Evolutionary conservation across 495 filamentous ascomycete genomes (phyloP).

Genomic region (Bombardia bombarda): DNA sequence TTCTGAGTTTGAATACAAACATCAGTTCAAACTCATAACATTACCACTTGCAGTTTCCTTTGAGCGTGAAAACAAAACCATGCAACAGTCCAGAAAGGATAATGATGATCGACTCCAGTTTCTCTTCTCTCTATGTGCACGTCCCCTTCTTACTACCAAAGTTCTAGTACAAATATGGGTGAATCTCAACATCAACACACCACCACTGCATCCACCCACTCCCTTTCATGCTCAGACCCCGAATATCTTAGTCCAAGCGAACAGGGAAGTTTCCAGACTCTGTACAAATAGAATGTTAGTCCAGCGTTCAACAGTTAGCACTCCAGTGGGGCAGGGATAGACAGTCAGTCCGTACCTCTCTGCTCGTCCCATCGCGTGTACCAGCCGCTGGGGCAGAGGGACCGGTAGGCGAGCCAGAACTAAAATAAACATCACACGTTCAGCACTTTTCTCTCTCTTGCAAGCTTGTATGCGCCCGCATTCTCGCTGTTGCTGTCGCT

Average conservation of each 20-base stretch:
- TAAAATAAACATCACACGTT: slow-evolving; percentile 21
- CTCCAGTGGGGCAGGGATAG: not conserved
- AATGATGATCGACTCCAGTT: slow-evolving; percentile 2
- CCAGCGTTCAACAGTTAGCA: not conserved
- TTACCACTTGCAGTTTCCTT: no score
- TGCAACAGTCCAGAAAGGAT: not conserved
- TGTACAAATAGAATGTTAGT: slow-evolving; percentile 23
- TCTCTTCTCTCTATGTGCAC: slow-evolving; percentile 22
- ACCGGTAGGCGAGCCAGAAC: slow-evolving; percentile 94
- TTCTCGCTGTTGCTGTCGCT: no score
- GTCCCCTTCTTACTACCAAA: slow-evolving; percentile 10
- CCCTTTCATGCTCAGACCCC: no score
- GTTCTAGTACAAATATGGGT: slow-evolving; percentile 18
- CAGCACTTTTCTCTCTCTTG: slow-evolving; percentile 3
- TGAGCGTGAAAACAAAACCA: no score
- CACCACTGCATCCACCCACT: not conserved
- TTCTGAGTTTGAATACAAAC: not conserved
- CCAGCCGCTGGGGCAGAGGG: slow-evolving; percentile 95
- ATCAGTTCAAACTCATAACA: no score
- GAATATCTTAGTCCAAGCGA: slow-evolving; percentile 49
- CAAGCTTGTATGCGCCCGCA: no score
- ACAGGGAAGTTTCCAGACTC: slow-evolving; percentile 89
- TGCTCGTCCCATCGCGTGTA: slow-evolving; percentile 94
- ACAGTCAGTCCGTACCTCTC: slow-evolving; percentile 56
- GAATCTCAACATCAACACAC: slow-evolving; percentile 2